Conservation (phyloP, 2,329 filamentous ascomycete species). For the Pyrenophora seminiperda region DNA sequence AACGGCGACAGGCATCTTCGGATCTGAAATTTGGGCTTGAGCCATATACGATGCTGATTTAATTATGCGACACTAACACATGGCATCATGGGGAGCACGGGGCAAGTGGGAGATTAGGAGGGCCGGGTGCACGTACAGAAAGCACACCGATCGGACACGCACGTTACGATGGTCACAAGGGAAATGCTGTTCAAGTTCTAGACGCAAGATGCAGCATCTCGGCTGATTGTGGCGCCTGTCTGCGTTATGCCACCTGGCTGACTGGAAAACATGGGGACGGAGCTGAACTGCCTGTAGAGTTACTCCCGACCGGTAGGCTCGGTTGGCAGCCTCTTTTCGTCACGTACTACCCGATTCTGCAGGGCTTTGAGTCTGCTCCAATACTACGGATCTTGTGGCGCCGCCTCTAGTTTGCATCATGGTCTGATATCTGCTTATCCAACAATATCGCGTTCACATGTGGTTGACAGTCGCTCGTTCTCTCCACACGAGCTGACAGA, state of each 20-base stretch:
- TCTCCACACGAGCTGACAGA: neutral
- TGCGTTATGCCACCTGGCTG: neutral
- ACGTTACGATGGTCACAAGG: neutral
- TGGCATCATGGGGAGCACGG: neutral
- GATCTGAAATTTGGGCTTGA: neutral
- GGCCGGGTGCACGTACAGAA: neutral
- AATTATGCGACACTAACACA: neutral
- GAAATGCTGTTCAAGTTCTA: neutral
- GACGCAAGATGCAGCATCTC: neutral
- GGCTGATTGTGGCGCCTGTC: constrained; percentile 1
- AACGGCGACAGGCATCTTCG: no score
- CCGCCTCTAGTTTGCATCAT: neutral
- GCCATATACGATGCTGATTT: neutral
- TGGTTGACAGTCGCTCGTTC: neutral
- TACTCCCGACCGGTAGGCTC: neutral
- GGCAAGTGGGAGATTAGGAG: neutral
- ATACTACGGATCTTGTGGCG: constrained; percentile 1
- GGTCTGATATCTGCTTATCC: constrained; percentile 1
- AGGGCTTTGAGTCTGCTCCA: neutral
- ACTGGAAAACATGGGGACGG: neutral
- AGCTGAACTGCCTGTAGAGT: neutral
- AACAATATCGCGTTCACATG: neutral
- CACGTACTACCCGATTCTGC: constrained; percentile 3
- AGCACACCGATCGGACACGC: constrained; percentile 2
- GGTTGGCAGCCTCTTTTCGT: neutral